Percentiles rank a stretch among this genome's conserved stretches.
Conservation (phyloP, 2,329 filamentous ascomycete species). For the Didymella sp. region DNA sequence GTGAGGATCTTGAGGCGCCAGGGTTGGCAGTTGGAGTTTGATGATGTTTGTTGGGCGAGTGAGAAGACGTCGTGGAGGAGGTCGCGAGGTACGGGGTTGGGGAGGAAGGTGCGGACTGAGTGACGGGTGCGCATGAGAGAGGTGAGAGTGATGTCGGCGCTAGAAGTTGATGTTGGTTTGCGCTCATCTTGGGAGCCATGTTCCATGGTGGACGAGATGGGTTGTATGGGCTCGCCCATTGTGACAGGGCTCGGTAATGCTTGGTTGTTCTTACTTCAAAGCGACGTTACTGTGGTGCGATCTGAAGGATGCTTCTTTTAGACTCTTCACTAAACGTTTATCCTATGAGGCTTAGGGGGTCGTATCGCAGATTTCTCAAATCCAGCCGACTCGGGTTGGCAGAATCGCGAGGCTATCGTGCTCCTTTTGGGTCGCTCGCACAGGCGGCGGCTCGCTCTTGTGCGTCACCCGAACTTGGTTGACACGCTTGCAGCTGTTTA, state of each 20-base stretch:
- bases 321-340: no score
- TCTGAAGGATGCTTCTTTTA: no score
- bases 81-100: background rate
- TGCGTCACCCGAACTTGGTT: background rate
- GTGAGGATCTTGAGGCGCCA: conserved; percentile 22
- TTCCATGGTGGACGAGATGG: background rate
- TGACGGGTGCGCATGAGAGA: conserved; percentile 10
- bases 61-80: conserved; percentile 6
- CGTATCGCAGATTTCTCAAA: no score
- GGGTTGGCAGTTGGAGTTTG: conserved; percentile 22
- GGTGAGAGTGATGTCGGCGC: background rate
- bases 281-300: no score
- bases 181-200: background rate
- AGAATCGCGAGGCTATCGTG: no score
- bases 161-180: background rate
- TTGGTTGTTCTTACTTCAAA: background rate
- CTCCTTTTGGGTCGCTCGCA: background rate
- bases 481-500: background rate
- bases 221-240: background rate
- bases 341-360: background rate
- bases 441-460: background rate
- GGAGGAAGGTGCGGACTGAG: conserved; percentile 18
- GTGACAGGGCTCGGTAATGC: background rate
- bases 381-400: no score
- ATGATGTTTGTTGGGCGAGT: conserved; percentile 16